Evolutionary conservation across 768 basidiomycete genomes (phyloP).

Genomic region (Pisolithus orientalis): DNA sequence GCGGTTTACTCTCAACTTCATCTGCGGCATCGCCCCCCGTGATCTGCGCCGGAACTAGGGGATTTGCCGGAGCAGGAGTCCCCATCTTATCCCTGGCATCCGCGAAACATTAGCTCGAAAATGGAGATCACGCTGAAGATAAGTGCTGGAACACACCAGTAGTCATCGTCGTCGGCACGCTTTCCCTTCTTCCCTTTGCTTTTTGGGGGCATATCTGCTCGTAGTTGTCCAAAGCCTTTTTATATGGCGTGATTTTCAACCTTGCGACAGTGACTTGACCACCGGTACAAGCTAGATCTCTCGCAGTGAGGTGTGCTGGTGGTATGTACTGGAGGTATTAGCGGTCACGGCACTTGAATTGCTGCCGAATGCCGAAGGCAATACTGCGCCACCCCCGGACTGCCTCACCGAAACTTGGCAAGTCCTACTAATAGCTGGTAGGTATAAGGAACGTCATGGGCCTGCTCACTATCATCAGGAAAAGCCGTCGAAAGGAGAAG

Average conservation of each 20-base stretch:
- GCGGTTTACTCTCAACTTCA: constrained; percentile 16
- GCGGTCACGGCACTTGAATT: not conserved
- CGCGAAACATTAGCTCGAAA: constrained; percentile 9
- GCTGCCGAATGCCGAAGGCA: not conserved
- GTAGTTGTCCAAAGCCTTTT: not conserved
- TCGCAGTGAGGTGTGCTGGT: not conserved
- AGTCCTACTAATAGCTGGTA: not conserved
- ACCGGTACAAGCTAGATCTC: not conserved
- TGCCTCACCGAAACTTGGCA: too few species aligned
- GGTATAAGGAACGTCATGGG: constrained; percentile 51
- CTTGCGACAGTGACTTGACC: not conserved
- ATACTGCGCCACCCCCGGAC: not conserved
- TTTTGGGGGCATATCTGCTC: constrained; percentile 42
- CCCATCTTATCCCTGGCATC: constrained; percentile 57
- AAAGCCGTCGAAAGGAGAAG: constrained; percentile 90
- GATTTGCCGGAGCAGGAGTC: constrained; percentile 45
- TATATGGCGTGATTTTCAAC: not conserved
- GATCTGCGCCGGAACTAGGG: constrained; percentile 20
- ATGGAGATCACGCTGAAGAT: constrained; percentile 10
- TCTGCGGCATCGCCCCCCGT: constrained; percentile 41
- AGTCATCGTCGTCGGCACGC: constrained; percentile 63
- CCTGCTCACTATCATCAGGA: constrained; percentile 92
- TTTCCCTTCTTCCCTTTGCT: constrained; percentile 87
- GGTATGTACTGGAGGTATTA: not conserved
- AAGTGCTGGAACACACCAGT: constrained; percentile 50